Percentiles rank a stretch among this genome's conserved stretches.
Conservation (phyloP, 441 rosid species). For the Gossypium gossypioides region DNA sequence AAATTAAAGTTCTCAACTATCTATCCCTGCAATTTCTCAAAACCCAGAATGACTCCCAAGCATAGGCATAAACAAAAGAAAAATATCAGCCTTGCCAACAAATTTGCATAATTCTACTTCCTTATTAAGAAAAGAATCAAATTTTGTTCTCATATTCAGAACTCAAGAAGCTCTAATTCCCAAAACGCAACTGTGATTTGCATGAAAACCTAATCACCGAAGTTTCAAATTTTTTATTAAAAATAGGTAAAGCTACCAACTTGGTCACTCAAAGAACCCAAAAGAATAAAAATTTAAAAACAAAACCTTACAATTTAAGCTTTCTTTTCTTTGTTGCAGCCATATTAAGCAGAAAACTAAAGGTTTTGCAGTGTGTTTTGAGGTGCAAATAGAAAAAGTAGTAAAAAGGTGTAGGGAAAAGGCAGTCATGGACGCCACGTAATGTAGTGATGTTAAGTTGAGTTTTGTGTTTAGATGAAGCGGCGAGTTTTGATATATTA, state of each 20-base stretch:
- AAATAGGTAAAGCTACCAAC: neutral
- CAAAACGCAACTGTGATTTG: slow-evolving; percentile 8
- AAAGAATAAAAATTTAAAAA: too few relatives aligned
- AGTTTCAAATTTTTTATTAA: neutral
- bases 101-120: slow-evolving; percentile 9
- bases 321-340: neutral
- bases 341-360: neutral
- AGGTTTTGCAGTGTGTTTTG: too few relatives aligned
- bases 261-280: neutral
- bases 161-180: neutral
- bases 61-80: neutral
- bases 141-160: slow-evolving; percentile 1
- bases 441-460: too few relatives aligned
- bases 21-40: neutral
- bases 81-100: neutral
- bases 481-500: too few relatives aligned
- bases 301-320: neutral
- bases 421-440: too few relatives aligned
- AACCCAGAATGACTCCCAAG: neutral
- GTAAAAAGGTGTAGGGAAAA: too few relatives aligned
- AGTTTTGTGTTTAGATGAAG: too few relatives aligned
- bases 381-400: too few relatives aligned
- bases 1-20: neutral
- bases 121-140: neutral
- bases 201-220: slow-evolving; percentile 7